Evolutionary conservation across 2,329 filamentous ascomycete genomes (phyloP).

Genomic region (Pestalotiopsis sp.): DNA sequence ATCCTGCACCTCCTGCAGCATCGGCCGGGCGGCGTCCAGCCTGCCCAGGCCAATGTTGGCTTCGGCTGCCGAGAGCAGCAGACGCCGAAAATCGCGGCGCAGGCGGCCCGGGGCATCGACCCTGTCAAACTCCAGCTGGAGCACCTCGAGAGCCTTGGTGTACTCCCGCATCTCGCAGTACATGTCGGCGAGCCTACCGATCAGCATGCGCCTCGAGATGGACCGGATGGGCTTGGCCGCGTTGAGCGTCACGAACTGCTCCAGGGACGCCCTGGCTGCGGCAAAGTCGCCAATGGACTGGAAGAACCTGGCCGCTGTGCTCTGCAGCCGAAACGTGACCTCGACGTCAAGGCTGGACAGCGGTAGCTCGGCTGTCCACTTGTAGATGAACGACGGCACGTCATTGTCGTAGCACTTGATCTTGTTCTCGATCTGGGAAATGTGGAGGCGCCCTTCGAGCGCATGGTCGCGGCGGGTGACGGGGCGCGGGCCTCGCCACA

Average conservation of each 20-base stretch:
- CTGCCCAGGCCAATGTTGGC: background rate
- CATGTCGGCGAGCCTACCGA: slow-evolving; percentile 30
- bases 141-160: slow-evolving; percentile 21
- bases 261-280: slow-evolving; percentile 30
- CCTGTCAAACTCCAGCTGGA: slow-evolving; percentile 25
- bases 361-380: slow-evolving; percentile 31
- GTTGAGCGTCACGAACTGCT: slow-evolving; percentile 32
- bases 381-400: slow-evolving; percentile 32
- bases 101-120: slow-evolving; percentile 18
- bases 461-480: slow-evolving; percentile 31
- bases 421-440: slow-evolving; percentile 37
- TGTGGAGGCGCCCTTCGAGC: slow-evolving; percentile 33
- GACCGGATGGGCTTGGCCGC: slow-evolving; percentile 26
- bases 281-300: slow-evolving; percentile 36
- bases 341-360: slow-evolving; percentile 35
- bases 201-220: slow-evolving; percentile 29
- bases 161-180: slow-evolving; percentile 32
- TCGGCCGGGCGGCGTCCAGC: background rate
- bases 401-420: slow-evolving; percentile 34
- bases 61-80: slow-evolving; percentile 22
- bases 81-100: slow-evolving; percentile 25
- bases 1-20: slow-evolving; percentile 18
- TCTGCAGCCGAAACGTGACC: slow-evolving; percentile 35
- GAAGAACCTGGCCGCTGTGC: slow-evolving; percentile 34
- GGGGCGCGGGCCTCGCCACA: slow-evolving; percentile 16